A percentile compares a stretch with the other conserved stretches of the same genome.
These are phyloP conservation scores for Yamadazyma phyllophila DNA, from an alignment of 805 yeast species.

Conservation along the genomic window DNA sequence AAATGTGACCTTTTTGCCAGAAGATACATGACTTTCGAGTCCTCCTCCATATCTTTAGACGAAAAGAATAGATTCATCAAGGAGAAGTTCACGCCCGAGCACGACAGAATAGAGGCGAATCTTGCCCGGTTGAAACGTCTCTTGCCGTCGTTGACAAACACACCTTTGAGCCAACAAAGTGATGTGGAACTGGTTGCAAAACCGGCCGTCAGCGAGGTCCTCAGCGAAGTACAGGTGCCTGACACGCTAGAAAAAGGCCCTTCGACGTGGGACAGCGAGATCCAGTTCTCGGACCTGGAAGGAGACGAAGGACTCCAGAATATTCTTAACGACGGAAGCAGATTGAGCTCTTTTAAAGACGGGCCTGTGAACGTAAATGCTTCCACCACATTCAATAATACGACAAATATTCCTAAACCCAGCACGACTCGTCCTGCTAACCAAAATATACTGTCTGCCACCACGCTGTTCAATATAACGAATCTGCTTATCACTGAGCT, in stretches of 20 bases:
- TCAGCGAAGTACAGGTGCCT: background rate
- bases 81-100: constrained; percentile 24
- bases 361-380: background rate
- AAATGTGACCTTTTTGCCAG: constrained; percentile 28
- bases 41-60: constrained; percentile 38
- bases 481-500: no score
- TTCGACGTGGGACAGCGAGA: background rate
- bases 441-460: no score
- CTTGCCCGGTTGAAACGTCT: constrained; percentile 2
- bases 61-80: constrained; percentile 29
- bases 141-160: background rate
- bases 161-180: constrained; percentile 5
- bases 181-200: background rate
- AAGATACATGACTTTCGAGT: constrained; percentile 30
- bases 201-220: background rate
- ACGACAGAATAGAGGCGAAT: constrained; percentile 17
- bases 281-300: constrained; percentile 3
- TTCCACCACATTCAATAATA: no score
- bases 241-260: background rate
- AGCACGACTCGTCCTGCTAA: no score
- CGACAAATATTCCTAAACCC: no score
- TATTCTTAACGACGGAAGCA: no score
- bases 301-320: background rate
- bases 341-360: background rate
- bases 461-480: no score